Conservation (phyloP, 1,284 basidiomycete genomes). For the Exobasidium rhododendri region DNA sequence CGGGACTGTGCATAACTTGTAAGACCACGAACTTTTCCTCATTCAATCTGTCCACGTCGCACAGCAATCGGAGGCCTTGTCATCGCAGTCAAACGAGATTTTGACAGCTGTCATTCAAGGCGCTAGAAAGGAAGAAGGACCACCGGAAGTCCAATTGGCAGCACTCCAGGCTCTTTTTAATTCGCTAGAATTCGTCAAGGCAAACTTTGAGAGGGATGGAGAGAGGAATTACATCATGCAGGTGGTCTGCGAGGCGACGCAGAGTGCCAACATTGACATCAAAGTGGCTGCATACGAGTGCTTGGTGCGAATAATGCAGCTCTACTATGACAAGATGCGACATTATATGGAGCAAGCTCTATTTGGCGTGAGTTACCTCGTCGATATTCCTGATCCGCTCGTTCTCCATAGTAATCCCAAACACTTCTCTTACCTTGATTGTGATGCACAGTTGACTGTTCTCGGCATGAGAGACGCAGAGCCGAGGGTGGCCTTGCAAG, state of each 20-base stretch:
- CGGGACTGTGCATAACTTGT: background rate
- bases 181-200: slow-evolving; percentile 93
- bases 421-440: background rate
- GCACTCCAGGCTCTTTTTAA: slow-evolving; percentile 91
- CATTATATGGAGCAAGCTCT: slow-evolving; percentile 99
- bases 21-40: background rate
- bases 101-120: slow-evolving; percentile 98
- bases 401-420: background rate
- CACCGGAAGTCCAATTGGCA: slow-evolving; percentile 85
- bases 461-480: slow-evolving; percentile 94
- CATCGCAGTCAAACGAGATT: slow-evolving; percentile 90
- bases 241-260: slow-evolving; percentile 97
- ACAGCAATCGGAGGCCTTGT: slow-evolving; percentile 66
- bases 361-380: slow-evolving; percentile 72
- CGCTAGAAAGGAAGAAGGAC: slow-evolving; percentile 87
- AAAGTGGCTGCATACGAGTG: slow-evolving; percentile 70
- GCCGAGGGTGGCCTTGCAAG: slow-evolving; percentile 88
- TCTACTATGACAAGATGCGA: slow-evolving; percentile 99
- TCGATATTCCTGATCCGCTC: background rate
- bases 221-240: slow-evolving; percentile 99
- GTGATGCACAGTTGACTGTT: slow-evolving; percentile 74
- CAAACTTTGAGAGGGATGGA: slow-evolving; percentile 84
- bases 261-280: slow-evolving; percentile 72
- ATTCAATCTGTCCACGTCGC: too few species aligned
- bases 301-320: slow-evolving; percentile 90